These are phyloP conservation scores for Cinnamomum chago DNA, from an alignment of 164 flowering plant species.

Conservation along the genomic window DNA sequence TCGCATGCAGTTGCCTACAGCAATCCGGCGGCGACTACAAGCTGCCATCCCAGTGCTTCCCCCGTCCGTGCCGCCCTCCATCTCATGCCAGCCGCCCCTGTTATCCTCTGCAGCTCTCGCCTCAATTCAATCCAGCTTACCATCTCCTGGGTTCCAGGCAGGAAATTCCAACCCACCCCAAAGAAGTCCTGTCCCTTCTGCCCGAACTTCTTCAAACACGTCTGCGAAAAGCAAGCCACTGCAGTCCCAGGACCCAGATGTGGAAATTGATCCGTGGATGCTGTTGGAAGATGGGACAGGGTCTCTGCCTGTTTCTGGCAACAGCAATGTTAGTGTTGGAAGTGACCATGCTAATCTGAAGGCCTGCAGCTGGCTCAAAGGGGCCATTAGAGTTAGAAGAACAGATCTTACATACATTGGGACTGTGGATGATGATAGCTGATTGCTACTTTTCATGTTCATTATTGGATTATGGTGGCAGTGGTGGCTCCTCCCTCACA, in stretches of 20 bases:
- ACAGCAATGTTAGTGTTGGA: slow-evolving; percentile 38
- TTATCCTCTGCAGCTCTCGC: slow-evolving; percentile 47
- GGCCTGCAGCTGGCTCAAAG: slow-evolving; percentile 86
- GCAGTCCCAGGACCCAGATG: slow-evolving; percentile 45
- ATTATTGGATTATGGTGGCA: slow-evolving; percentile 15
- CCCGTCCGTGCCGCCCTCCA: slow-evolving; percentile 35
- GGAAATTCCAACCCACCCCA: slow-evolving; percentile 30
- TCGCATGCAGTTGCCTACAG: slow-evolving; percentile 79
- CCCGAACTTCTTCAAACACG: slow-evolving; percentile 27
- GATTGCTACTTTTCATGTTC: slow-evolving; percentile 18
- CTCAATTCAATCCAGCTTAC: slow-evolving; percentile 44
- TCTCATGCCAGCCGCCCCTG: slow-evolving; percentile 72
- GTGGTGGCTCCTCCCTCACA: slow-evolving; percentile 20
- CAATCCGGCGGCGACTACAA: slow-evolving; percentile 81
- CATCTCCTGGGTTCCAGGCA: slow-evolving; percentile 21
- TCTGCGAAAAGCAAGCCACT: slow-evolving; percentile 48
- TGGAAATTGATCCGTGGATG: slow-evolving; percentile 89
- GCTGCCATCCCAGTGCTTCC: slow-evolving; percentile 82
- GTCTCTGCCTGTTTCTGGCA: slow-evolving; percentile 48
- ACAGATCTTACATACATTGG: slow-evolving; percentile 90
- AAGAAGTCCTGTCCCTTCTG: slow-evolving; percentile 27
- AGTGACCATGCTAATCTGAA: slow-evolving; percentile 59
- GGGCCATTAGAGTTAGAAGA: slow-evolving; percentile 86
- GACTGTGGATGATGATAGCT: slow-evolving; percentile 86
- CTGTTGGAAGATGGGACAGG: slow-evolving; percentile 92